Conservation (phyloP, 805 yeast species). For the Metschnikowia kunwiensis region DNA sequence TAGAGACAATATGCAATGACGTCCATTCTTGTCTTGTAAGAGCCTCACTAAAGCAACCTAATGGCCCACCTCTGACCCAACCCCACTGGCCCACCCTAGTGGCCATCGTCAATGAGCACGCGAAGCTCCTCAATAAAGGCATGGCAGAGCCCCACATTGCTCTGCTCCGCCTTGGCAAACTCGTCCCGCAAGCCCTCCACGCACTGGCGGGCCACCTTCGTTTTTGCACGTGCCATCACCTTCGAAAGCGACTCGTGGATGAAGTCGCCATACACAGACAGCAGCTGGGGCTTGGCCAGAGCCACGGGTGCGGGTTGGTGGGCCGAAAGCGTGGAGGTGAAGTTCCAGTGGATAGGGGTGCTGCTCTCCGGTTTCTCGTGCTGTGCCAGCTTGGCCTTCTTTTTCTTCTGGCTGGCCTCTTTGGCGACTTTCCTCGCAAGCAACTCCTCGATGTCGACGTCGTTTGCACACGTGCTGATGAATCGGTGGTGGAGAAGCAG, state of each 20-base stretch:
- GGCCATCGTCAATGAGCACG: conserved; percentile 11
- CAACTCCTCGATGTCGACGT: conserved; percentile 12
- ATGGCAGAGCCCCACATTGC: conserved; percentile 61
- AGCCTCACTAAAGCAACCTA: too few relatives aligned
- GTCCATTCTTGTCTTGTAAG: too few relatives aligned
- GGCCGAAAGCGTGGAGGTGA: conserved; percentile 13
- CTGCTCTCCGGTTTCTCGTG: conserved; percentile 18
- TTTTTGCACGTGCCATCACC: conserved; percentile 51
- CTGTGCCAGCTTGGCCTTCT: conserved; percentile 3
- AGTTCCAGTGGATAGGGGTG: conserved; percentile 14
- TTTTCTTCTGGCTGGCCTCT: conserved; percentile 26
- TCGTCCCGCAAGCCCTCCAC: conserved; percentile 43
- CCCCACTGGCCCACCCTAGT: background rate
- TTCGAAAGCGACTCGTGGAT: conserved; percentile 20
- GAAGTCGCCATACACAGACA: conserved; percentile 11
- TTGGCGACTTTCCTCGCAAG: conserved; percentile 7
- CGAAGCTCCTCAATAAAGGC: conserved; percentile 64
- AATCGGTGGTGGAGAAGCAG: conserved; percentile 54
- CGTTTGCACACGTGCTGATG: conserved; percentile 29
- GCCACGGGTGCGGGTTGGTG: background rate
- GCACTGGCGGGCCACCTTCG: conserved; percentile 43
- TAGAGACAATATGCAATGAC: too few relatives aligned
- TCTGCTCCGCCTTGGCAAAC: conserved; percentile 45
- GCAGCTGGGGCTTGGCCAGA: conserved; percentile 10
- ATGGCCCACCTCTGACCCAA: background rate